These are phyloP conservation scores for Perilla frutescens DNA, from an alignment of 257 asterid genomes.

Conservation along the genomic window DNA sequence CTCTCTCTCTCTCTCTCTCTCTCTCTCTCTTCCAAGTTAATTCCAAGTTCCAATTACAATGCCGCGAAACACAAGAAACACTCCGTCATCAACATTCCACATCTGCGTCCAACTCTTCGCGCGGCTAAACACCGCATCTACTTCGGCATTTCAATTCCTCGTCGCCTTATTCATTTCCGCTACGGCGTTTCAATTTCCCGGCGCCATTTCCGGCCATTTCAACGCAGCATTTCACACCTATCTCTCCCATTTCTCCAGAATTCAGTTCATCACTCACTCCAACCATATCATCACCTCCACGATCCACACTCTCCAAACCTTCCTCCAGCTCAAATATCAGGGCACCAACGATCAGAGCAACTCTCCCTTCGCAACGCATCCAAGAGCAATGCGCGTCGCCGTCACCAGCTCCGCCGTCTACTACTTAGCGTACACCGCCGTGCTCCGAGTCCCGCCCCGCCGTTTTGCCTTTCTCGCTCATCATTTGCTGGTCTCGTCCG, in stretches of 20 bases:
- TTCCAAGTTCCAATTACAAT: background rate
- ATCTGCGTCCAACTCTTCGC: background rate
- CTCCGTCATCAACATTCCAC: too few species aligned
- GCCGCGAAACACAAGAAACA: background rate
- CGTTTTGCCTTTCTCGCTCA: background rate
- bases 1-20: background rate
- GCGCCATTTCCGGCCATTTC: background rate
- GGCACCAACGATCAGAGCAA: background rate
- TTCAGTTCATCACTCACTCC: background rate
- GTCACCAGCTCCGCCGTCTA: constrained; percentile 18
- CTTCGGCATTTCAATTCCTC: background rate
- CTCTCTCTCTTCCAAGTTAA: too few species aligned
- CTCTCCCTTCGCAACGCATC: background rate
- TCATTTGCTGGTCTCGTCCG: background rate
- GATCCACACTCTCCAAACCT: background rate
- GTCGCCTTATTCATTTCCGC: background rate
- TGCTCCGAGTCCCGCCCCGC: background rate
- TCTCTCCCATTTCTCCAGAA: background rate
- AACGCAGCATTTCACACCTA: background rate
- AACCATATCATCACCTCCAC: background rate
- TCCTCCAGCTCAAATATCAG: constrained; percentile 10
- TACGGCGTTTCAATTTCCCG: background rate
- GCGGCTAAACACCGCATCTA: background rate
- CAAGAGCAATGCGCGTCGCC: background rate
- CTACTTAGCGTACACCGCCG: constrained; percentile 1